Evolutionary conservation across 768 basidiomycete genomes (phyloP).

Genomic region (Clitopilus passeckerianus): DNA sequence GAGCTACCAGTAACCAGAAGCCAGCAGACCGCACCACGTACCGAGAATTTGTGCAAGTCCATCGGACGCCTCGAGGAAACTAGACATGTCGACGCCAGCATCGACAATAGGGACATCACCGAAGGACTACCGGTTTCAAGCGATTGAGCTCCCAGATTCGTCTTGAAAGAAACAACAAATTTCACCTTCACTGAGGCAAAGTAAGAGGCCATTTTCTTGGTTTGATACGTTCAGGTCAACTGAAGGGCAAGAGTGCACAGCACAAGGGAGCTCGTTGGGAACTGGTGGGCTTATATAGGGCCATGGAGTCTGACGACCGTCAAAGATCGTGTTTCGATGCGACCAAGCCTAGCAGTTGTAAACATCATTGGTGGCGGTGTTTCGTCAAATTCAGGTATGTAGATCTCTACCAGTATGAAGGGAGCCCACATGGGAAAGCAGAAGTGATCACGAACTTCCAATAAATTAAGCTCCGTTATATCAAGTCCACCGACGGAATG

Average conservation of each 20-base stretch:
- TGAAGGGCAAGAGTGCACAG: background rate
- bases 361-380: too few relatives aligned
- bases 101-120: constrained; percentile 84
- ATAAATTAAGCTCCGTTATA: too few relatives aligned
- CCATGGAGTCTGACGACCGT: background rate
- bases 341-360: too few relatives aligned
- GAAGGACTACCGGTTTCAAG: constrained; percentile 68
- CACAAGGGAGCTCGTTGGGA: background rate
- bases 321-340: too few relatives aligned
- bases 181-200: background rate
- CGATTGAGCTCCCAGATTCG: background rate
- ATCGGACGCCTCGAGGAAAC: constrained; percentile 84
- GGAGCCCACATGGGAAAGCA: too few relatives aligned
- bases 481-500: background rate
- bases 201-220: background rate
- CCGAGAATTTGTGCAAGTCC: constrained; percentile 91
- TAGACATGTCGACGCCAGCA: constrained; percentile 80
- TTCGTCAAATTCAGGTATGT: too few relatives aligned
- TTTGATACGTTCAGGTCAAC: background rate
- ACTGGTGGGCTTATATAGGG: background rate
- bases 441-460: too few relatives aligned
- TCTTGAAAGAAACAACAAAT: background rate
- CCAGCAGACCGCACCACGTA: constrained; percentile 26
- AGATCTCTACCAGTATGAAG: too few relatives aligned
- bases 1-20: background rate